Evolutionary conservation across 2,329 filamentous ascomycete species (phyloP).

Genomic region (Lecanicillium sp.): DNA sequence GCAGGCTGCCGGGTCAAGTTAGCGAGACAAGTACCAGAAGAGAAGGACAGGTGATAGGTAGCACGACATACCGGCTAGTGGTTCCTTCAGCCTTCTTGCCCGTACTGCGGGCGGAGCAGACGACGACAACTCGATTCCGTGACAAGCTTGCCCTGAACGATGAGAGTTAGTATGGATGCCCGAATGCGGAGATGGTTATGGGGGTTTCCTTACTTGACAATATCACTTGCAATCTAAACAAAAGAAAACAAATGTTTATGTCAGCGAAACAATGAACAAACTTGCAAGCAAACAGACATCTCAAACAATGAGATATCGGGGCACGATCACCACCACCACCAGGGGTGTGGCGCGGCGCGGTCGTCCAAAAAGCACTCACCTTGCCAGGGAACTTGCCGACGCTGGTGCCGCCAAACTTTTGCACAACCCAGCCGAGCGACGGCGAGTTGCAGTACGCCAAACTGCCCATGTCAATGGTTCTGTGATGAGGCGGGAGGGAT

Average conservation of each 20-base stretch:
- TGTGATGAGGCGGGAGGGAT: background rate
- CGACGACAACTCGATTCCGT: slow-evolving; percentile 74
- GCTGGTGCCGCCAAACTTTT: slow-evolving; percentile 93
- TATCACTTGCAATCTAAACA: slow-evolving; percentile 33
- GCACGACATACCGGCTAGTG: slow-evolving; percentile 72
- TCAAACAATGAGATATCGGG: background rate
- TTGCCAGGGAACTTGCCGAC: slow-evolving; percentile 86
- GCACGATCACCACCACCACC: no score
- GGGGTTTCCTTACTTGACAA: slow-evolving; percentile 30
- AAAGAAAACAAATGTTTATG: background rate
- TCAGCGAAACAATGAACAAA: no score
- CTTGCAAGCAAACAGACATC: no score
- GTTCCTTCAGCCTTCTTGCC: slow-evolving; percentile 93
- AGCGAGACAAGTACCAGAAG: slow-evolving; percentile 3
- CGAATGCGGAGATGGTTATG: background rate
- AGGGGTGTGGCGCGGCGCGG: no score
- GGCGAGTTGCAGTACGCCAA: slow-evolving; percentile 26
- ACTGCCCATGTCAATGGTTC: slow-evolving; percentile 20
- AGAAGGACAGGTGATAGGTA: background rate
- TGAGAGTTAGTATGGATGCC: slow-evolving; percentile 9
- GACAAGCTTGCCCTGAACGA: slow-evolving; percentile 39
- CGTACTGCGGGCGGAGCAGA: slow-evolving; percentile 91
- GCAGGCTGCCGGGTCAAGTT: slow-evolving; percentile 34
- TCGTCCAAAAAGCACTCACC: slow-evolving; percentile 32
- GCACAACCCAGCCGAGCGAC: slow-evolving; percentile 66